Evolutionary conservation across 1,284 basidiomycete genomes (phyloP).

Genomic region (Coniophora puteana): DNA sequence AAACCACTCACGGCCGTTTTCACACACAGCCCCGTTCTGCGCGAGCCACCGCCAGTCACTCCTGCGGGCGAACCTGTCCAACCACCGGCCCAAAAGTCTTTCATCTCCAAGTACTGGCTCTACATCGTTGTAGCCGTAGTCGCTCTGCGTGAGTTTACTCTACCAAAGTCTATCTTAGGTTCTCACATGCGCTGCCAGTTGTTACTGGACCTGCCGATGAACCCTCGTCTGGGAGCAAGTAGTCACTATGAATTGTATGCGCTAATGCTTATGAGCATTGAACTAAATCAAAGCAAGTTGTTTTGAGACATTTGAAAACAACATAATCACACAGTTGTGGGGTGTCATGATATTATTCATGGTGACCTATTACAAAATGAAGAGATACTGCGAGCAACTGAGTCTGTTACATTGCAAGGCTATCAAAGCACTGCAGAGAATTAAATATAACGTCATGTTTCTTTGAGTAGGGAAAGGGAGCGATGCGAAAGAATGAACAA

Average conservation of each 20-base stretch:
- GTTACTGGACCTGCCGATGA: conserved; percentile 28
- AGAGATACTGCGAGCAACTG: too few species aligned
- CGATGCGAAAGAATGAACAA: too few species aligned
- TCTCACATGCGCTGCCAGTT: conserved; percentile 13
- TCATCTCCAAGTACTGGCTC: conserved; percentile 89
- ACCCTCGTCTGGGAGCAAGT: conserved; percentile 11
- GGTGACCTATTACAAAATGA: not conserved
- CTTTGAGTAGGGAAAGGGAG: too few species aligned
- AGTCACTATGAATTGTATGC: too few species aligned
- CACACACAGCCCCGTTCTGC: conserved; percentile 54
- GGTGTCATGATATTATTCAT: not conserved
- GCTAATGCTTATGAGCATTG: too few species aligned
- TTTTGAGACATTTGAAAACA: not conserved
- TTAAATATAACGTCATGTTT: too few species aligned
- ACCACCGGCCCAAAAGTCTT: conserved; percentile 67
- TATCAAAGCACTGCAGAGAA: too few species aligned
- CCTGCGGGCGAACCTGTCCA: conserved; percentile 60
- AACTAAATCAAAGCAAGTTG: not conserved
- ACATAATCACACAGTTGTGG: too few species aligned
- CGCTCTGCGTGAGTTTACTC: conserved; percentile 47
- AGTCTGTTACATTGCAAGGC: too few species aligned
- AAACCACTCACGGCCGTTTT: conserved; percentile 8
- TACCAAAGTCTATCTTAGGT: not conserved
- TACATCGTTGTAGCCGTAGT: conserved; percentile 65
- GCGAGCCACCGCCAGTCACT: conserved; percentile 62